A percentile compares a stretch with the other conserved stretches of the same genome.
Evolutionary conservation across 805 yeast species (phyloP).

Genomic region (Saccharomycopsis fermentans): DNA sequence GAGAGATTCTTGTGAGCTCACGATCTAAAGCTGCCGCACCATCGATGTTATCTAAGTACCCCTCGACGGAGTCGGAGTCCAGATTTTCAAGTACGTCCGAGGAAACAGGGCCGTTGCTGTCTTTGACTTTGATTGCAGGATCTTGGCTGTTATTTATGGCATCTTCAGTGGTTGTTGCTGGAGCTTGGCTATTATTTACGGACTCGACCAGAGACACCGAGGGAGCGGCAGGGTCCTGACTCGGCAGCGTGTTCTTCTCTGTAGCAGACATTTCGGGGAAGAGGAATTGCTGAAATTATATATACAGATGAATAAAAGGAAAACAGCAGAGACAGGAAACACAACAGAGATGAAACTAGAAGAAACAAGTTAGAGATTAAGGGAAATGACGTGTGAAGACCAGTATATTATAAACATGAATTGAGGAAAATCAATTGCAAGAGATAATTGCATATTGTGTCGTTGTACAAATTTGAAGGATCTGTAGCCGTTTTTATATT

Average conservation of each 20-base stretch:
- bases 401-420: too few species aligned
- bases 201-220: not conserved
- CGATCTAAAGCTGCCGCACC: conserved; percentile 13
- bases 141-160: not conserved
- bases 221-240: not conserved
- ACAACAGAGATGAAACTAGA: not conserved
- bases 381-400: too few species aligned
- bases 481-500: not conserved
- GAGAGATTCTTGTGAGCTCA: conserved; percentile 4
- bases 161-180: too few species aligned
- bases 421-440: too few species aligned
- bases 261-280: not conserved
- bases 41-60: conserved; percentile 14
- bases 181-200: not conserved
- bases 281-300: too few species aligned
- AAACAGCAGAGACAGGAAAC: too few species aligned
- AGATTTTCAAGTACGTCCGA: not conserved
- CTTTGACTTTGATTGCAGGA: too few species aligned
- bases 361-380: not conserved
- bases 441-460: too few species aligned
- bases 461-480: too few species aligned
- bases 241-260: not conserved
- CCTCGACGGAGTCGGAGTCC: not conserved
- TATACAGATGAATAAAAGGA: too few species aligned
- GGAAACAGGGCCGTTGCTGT: not conserved